phyloP scores from a whole-genome alignment of 208 protist genomes.

The Leishmania tropica region DNA sequence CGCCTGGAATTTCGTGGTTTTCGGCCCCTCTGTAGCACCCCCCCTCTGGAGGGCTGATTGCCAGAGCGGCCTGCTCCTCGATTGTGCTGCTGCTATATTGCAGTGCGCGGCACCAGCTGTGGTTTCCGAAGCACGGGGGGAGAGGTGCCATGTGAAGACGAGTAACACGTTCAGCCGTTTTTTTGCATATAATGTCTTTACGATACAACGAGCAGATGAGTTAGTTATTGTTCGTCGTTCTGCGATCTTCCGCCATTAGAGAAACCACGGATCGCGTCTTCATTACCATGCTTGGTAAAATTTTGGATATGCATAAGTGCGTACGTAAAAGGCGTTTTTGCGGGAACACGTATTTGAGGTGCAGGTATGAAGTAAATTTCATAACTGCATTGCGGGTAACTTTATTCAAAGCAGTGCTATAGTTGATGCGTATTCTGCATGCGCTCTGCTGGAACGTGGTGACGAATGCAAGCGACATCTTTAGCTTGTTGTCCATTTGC shows the following conservation, averaged over 20 bases:
- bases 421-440: not conserved
- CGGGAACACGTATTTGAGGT: not conserved
- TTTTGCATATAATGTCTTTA: too few species aligned
- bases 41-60: too few species aligned
- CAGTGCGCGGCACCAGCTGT: too few species aligned
- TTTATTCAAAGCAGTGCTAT: not conserved
- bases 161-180: too few species aligned
- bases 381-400: not conserved
- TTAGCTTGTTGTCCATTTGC: not conserved
- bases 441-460: not conserved
- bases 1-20: too few species aligned
- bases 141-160: too few species aligned
- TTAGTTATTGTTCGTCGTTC: too few species aligned
- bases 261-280: not conserved
- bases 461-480: not conserved
- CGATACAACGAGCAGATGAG: too few species aligned
- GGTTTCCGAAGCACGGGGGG: too few species aligned
- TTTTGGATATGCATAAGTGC: not conserved
- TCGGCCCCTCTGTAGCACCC: too few species aligned
- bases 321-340: not conserved
- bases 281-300: not conserved
- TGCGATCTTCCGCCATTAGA: too few species aligned
- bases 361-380: not conserved
- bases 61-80: fast-evolving
- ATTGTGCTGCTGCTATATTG: too few species aligned